Evolutionary conservation across 495 filamentous ascomycete species (phyloP).

Genomic region (Halenospora varia): DNA sequence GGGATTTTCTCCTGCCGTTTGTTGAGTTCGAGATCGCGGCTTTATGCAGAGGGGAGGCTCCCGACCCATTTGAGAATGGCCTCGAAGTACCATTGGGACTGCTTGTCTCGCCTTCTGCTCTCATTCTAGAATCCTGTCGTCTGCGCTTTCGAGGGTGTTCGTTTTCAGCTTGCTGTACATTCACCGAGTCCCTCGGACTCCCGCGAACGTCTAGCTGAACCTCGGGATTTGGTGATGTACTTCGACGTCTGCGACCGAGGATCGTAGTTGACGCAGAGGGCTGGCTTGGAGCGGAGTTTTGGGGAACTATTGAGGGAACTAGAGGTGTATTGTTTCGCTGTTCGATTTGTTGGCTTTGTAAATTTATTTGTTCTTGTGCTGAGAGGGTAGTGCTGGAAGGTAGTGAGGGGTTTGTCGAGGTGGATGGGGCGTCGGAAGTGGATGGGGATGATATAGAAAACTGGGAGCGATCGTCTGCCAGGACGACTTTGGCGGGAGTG

Average conservation of each 20-base stretch:
- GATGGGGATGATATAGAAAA: constrained; percentile 24
- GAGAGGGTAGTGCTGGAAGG: constrained; percentile 35
- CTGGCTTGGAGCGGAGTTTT: constrained; percentile 9
- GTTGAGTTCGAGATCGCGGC: constrained; percentile 27
- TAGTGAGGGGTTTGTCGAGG: constrained; percentile 33
- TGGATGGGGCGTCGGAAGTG: constrained; percentile 41
- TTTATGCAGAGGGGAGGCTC: constrained; percentile 24
- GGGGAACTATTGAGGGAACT: constrained; percentile 8
- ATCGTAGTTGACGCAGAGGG: constrained; percentile 10
- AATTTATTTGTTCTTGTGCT: constrained; percentile 22
- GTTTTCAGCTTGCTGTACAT: constrained; percentile 7
- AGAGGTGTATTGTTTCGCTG: constrained; percentile 9
- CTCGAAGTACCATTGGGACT: constrained; percentile 32
- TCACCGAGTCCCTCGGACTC: constrained; percentile 10
- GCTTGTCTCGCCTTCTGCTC: constrained; percentile 22
- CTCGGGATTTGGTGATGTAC: constrained; percentile 9
- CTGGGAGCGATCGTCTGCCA: constrained; percentile 41
- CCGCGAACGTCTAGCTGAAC: constrained; percentile 10
- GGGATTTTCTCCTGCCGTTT: constrained; percentile 36
- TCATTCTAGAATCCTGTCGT: constrained; percentile 29
- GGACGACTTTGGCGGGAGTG: constrained; percentile 36
- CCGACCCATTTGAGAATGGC: constrained; percentile 36
- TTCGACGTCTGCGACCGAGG: constrained; percentile 26
- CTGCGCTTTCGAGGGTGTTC: constrained; percentile 28
- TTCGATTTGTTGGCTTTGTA: background rate